Conservation (phyloP, 2,329 filamentous ascomycete species). For the Hypoxylon sp. region DNA sequence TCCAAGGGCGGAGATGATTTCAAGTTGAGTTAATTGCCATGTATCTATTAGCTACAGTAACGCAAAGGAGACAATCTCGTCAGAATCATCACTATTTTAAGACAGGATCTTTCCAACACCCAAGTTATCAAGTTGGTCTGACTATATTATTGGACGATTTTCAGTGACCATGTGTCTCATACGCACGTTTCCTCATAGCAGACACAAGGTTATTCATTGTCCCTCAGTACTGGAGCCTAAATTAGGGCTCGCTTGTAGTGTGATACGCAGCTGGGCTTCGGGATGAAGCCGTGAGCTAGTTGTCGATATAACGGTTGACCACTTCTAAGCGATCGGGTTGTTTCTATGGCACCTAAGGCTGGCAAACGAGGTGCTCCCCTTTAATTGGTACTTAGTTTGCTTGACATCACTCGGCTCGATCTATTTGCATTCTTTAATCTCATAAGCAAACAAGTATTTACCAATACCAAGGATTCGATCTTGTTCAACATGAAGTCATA, state of each 20-base stretch:
- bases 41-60: slow-evolving; percentile 33
- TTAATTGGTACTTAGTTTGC: slow-evolving; percentile 32
- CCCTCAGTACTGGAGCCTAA: slow-evolving; percentile 11
- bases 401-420: slow-evolving; percentile 10
- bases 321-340: slow-evolving; percentile 18
- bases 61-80: slow-evolving; percentile 34
- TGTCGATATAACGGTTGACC: slow-evolving; percentile 27
- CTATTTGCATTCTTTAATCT: neutral
- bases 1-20: slow-evolving; percentile 28
- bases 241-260: slow-evolving; percentile 14
- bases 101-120: slow-evolving; percentile 29
- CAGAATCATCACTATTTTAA: slow-evolving; percentile 35
- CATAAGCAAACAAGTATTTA: slow-evolving; percentile 27
- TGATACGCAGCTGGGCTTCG: slow-evolving; percentile 23
- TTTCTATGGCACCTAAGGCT: neutral
- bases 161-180: slow-evolving; percentile 27
- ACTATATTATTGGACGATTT: slow-evolving; percentile 27
- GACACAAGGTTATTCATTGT: slow-evolving; percentile 39
- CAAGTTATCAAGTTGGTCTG: slow-evolving; percentile 13
- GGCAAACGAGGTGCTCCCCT: slow-evolving; percentile 29
- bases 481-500: slow-evolving; percentile 35
- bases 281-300: slow-evolving; percentile 15
- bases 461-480: slow-evolving; percentile 31
- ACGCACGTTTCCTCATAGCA: slow-evolving; percentile 36
- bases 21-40: slow-evolving; percentile 39